Base-by-base conservation (phyloP, 371 early-diverging fungal species). In the Mucor saturninus region DNA sequence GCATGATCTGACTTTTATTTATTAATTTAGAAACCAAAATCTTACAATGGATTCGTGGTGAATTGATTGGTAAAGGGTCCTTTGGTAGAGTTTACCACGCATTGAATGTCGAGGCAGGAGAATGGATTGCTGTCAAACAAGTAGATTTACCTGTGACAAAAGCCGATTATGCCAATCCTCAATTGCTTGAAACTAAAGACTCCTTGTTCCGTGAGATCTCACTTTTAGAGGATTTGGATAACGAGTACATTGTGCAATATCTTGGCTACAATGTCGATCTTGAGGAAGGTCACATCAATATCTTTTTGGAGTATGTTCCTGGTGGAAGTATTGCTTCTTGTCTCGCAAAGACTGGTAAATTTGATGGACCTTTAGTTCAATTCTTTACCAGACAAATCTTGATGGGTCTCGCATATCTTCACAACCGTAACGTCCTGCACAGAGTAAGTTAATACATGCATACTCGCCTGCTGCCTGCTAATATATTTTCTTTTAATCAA, bases 61-160 rank as follows among this genome's bases (percentile, higher is more conserved):
- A 91, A 35, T 78, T 94, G 59, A 96, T 99, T 69, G 99, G 99
- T 4, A 89, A 91, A 64, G 99, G 99, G 5, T 93, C 96, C 8
- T 99, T 98, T 86, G 99, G 98, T 7, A 85, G 88, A 60, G 99
- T 99, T 1, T 99, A 93, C 65, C 90, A 91, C 61, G 99, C 95
- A 4, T 84, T 94, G 73, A 93, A 95, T 72, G 78, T 90, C 13
- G 85, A 84, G 46, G 92, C 91, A 4, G 93, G 94, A 6, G 93
- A 91, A 61, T 84, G 97, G 59, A 95, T 99, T 86, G 99, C 99
- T 0, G 96, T 98, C 38, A 99, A 99, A 77, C 95, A 97, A 77
- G 98, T 99, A 2, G 93, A 93, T 66, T 64, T 95, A 39, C 91
- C 94, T 2, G 77, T 70, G 8, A 87, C 80, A 21, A 86, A 81